Conservation (phyloP, 73 alveolate genomes). For the Tetrahymena elliotti region DNA sequence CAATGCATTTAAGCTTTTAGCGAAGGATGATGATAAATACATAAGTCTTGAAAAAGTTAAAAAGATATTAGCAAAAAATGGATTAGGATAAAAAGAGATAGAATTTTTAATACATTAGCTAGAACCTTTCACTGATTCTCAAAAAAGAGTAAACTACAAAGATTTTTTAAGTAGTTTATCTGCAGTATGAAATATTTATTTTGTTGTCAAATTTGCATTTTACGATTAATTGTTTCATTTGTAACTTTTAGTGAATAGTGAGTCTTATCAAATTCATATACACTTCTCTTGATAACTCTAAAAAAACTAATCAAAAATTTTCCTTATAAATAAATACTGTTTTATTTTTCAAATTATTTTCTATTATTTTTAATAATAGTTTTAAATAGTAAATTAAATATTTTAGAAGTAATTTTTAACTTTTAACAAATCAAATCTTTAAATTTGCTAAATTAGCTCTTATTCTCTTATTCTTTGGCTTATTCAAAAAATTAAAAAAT, state of each 20-base stretch:
- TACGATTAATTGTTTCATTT: no score
- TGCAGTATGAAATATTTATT: constrained; percentile 7
- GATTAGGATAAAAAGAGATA: constrained; percentile 27
- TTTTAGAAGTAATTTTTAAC: no score
- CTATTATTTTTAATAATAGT: no score
- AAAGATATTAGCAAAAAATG: constrained; percentile 26
- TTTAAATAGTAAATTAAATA: no score
- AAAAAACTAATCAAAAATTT: neutral
- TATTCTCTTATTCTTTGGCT: no score
- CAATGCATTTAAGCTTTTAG: constrained; percentile 42
- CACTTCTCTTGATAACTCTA: neutral
- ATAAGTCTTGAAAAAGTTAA: constrained; percentile 30
- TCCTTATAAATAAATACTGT: no score
- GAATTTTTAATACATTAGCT: constrained; percentile 40
- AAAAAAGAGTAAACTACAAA: constrained; percentile 36
- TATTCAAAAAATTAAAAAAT: no score
- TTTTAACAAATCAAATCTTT: no score
- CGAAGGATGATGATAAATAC: constrained; percentile 47
- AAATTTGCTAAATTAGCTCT: no score
- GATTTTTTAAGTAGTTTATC: constrained; percentile 27
- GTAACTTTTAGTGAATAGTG: no score
- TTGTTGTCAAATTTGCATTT: neutral
- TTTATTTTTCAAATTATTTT: no score
- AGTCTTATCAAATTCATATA: no score
- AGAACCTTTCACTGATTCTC: constrained; percentile 41